A percentile compares a stretch with the other conserved stretches of the same genome.
phyloP scores from a whole-genome alignment of 2,329 filamentous ascomycete genomes.

The Xylaria arbuscula region DNA sequence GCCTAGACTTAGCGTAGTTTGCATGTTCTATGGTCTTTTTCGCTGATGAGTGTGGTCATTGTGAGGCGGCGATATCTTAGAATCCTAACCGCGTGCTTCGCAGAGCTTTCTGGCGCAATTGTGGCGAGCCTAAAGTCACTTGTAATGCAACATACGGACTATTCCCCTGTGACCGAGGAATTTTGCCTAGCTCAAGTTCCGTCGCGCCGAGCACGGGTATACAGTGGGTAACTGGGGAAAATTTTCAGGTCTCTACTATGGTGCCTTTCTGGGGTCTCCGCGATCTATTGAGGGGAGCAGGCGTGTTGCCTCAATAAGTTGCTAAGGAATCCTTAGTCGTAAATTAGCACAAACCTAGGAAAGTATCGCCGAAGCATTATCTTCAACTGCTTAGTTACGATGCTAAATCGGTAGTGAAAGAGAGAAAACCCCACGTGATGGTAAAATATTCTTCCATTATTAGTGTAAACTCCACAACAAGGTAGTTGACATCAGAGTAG shows the following conservation, averaged over 20 bases:
- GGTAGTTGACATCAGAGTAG: background rate
- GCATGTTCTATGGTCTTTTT: conserved; percentile 12
- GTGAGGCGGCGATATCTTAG: conserved; percentile 28
- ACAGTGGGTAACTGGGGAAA: conserved; percentile 8
- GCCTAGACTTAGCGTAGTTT: background rate
- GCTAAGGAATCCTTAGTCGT: conserved; percentile 10
- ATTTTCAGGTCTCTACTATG: conserved; percentile 1
- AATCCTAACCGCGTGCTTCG: conserved; percentile 28
- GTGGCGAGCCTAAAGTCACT: background rate
- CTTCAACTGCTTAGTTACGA: no score
- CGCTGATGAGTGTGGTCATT: conserved; percentile 15
- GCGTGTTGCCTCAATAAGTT: background rate
- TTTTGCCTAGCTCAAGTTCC: conserved; percentile 15
- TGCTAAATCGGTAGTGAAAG: no score
- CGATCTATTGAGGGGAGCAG: conserved; percentile 11
- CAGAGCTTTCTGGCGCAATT: conserved; percentile 17
- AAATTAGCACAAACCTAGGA: conserved; percentile 24
- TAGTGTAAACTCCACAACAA: background rate
- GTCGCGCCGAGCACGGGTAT: conserved; percentile 14
- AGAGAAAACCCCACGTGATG: conserved; percentile 23
- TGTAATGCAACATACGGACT: conserved; percentile 5
- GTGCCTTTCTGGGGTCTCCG: background rate
- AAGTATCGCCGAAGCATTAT: conserved; percentile 15
- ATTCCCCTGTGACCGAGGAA: background rate
- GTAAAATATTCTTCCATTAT: conserved; percentile 6